Percentiles rank a stretch among this genome's conserved stretches.
phyloP scores from a whole-genome alignment of 2,329 filamentous ascomycete species.

The Diaporthe vaccinii region DNA sequence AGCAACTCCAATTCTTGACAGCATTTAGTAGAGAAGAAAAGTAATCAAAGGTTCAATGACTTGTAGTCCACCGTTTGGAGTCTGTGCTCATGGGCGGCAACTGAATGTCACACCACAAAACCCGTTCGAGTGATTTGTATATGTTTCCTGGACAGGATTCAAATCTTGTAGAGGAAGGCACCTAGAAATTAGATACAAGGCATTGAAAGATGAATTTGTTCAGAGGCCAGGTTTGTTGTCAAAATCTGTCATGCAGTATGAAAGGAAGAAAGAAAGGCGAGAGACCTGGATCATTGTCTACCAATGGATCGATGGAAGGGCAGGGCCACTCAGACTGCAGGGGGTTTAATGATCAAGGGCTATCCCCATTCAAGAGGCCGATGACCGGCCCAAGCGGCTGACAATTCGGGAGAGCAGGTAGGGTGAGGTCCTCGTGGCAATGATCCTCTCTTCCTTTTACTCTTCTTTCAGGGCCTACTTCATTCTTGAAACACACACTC shows the following conservation, averaged over 20 bases:
- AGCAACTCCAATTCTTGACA: no score
- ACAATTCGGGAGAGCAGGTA: not conserved
- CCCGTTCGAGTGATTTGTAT: not conserved
- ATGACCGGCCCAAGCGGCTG: slow-evolving; percentile 19
- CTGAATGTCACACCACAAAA: not conserved
- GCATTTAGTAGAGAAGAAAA: not conserved
- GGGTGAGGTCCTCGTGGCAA: not conserved
- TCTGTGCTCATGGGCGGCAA: not conserved
- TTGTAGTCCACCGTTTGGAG: not conserved
- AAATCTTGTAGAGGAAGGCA: not conserved
- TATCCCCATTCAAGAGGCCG: slow-evolving; percentile 17
- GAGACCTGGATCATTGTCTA: not conserved
- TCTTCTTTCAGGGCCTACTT: not conserved
- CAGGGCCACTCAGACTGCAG: not conserved
- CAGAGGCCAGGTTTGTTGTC: not conserved
- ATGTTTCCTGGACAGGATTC: not conserved
- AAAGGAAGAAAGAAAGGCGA: not conserved
- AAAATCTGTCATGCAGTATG: not conserved
- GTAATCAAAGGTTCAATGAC: not conserved
- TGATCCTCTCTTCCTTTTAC: not conserved
- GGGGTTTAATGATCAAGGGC: not conserved
- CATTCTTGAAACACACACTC: not conserved
- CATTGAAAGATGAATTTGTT: not conserved
- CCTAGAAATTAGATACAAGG: not conserved
- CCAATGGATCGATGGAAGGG: not conserved